Conservation (phyloP, 2,329 filamentous ascomycete species). For the Cadophora gregata region DNA sequence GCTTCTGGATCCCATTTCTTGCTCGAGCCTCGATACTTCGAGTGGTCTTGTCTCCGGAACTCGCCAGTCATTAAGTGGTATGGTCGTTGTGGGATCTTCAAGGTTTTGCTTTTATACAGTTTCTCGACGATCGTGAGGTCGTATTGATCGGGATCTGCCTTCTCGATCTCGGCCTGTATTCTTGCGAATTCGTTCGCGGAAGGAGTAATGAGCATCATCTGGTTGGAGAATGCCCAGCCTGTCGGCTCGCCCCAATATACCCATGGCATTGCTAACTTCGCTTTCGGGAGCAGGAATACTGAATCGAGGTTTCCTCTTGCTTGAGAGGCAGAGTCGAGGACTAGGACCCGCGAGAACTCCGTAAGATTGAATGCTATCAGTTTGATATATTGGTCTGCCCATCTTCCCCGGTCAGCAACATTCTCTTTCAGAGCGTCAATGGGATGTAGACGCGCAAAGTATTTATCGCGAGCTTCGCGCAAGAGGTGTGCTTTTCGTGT, state of each 20-base stretch:
- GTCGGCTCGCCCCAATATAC: slow-evolving; percentile 37
- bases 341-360: slow-evolving; percentile 37
- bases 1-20: slow-evolving; percentile 60
- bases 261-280: slow-evolving; percentile 40
- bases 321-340: slow-evolving; percentile 37
- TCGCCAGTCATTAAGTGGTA: slow-evolving; percentile 63
- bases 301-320: slow-evolving; percentile 37
- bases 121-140: slow-evolving; percentile 52
- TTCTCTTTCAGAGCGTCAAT: slow-evolving; percentile 35
- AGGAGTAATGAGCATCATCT: slow-evolving; percentile 39
- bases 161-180: slow-evolving; percentile 32
- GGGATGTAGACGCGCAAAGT: slow-evolving; percentile 38
- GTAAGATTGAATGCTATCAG: slow-evolving; percentile 43
- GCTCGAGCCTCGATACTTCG: slow-evolving; percentile 54
- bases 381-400: slow-evolving; percentile 40
- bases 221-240: slow-evolving; percentile 36
- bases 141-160: slow-evolving; percentile 32
- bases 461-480: slow-evolving; percentile 34
- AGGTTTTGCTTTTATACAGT: slow-evolving; percentile 55
- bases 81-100: slow-evolving; percentile 61
- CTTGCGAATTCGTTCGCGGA: slow-evolving; percentile 30
- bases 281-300: slow-evolving; percentile 39
- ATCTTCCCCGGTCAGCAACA: slow-evolving; percentile 28
- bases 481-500: slow-evolving; percentile 38
- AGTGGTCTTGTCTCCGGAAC: slow-evolving; percentile 59